phyloP scores from a whole-genome alignment of 176 grass and related monocot genomes.

The Paspalum vaginatum region DNA sequence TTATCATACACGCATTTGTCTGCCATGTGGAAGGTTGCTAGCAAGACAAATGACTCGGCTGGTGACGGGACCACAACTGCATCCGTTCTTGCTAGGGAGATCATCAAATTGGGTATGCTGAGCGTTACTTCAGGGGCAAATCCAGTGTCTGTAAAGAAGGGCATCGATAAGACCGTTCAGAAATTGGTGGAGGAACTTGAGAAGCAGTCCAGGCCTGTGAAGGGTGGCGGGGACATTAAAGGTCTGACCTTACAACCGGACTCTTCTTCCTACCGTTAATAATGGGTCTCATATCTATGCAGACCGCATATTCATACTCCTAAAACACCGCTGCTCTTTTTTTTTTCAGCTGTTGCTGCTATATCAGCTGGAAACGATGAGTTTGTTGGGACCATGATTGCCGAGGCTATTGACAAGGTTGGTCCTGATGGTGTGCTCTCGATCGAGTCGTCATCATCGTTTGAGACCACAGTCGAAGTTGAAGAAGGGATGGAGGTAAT shows the following conservation, averaged over 20 bases:
- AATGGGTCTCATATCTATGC: neutral
- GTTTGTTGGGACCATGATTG: slow-evolving; percentile 79
- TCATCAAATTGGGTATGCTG: slow-evolving; percentile 79
- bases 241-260: slow-evolving; percentile 36
- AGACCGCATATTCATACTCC: no score
- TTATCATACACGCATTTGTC: neutral
- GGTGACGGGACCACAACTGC: slow-evolving; percentile 93
- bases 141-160: slow-evolving; percentile 88
- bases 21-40: slow-evolving; percentile 68
- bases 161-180: slow-evolving; percentile 88
- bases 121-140: slow-evolving; percentile 91
- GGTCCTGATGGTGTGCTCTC: slow-evolving; percentile 94
- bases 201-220: slow-evolving; percentile 78
- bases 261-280: neutral
- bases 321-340: neutral
- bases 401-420: slow-evolving; percentile 91
- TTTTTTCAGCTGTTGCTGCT: slow-evolving; percentile 66
- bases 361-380: slow-evolving; percentile 97
- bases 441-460: slow-evolving; percentile 87
- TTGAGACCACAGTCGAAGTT: slow-evolving; percentile 91
- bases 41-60: slow-evolving; percentile 91
- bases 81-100: slow-evolving; percentile 86
- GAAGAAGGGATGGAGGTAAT: slow-evolving; percentile 98
- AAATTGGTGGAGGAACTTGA: slow-evolving; percentile 76
- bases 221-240: slow-evolving; percentile 84